Conservation (phyloP, 352 stramenopile genomes). For the Phytophthora vignae region DNA sequence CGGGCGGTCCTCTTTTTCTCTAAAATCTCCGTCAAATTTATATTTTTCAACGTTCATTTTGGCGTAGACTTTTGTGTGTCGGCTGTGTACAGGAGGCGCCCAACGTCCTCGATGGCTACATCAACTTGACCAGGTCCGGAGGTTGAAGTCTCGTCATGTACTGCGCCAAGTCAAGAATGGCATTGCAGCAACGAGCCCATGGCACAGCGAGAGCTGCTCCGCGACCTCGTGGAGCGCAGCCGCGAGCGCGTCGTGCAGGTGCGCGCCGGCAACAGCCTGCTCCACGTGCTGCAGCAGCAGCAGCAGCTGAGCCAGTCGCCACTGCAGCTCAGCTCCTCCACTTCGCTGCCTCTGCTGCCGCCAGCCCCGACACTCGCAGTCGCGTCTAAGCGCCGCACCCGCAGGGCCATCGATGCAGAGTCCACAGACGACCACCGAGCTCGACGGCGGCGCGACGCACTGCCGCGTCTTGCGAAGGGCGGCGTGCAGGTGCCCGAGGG, state of each 20-base stretch:
- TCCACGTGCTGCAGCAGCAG: slow-evolving; percentile 42
- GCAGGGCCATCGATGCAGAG: background rate
- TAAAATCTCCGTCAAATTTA: slow-evolving; percentile 28
- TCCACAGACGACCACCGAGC: background rate
- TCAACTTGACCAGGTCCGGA: slow-evolving; percentile 7
- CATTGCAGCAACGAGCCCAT: slow-evolving; percentile 10
- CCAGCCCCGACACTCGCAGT: slow-evolving; percentile 14
- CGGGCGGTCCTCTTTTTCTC: slow-evolving; percentile 7
- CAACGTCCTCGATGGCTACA: slow-evolving; percentile 25
- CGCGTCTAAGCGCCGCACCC: slow-evolving; percentile 5
- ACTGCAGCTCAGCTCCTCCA: background rate
- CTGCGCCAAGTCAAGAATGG: background rate
- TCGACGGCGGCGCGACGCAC: slow-evolving; percentile 8
- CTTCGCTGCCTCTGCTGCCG: slow-evolving; percentile 27
- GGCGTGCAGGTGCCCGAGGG: slow-evolving; percentile 11
- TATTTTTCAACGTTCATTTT: slow-evolving; percentile 6
- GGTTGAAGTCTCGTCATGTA: background rate
- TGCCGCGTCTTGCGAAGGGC: slow-evolving; percentile 16
- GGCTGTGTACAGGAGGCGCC: background rate
- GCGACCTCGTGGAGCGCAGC: slow-evolving; percentile 69
- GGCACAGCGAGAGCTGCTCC: slow-evolving; percentile 59
- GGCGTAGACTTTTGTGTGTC: background rate
- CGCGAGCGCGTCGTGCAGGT: slow-evolving; percentile 63
- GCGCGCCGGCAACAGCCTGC: slow-evolving; percentile 57
- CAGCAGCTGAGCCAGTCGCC: slow-evolving; percentile 14